These are phyloP conservation scores for Crithidia fasciculata DNA, from an alignment of 208 protist species.

Conservation along the genomic window DNA sequence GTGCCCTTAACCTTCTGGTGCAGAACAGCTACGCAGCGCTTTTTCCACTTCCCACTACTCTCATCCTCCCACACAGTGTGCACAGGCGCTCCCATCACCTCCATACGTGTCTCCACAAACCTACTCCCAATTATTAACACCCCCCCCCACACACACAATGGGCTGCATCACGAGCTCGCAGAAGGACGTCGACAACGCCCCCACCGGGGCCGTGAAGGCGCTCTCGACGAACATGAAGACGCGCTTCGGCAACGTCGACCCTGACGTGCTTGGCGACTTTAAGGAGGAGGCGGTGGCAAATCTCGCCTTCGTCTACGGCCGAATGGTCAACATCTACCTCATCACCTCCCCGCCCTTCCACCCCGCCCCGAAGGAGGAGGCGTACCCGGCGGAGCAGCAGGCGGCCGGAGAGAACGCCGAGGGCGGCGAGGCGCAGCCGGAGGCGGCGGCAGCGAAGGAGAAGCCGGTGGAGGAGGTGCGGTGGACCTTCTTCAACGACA, in stretches of 20 bases:
- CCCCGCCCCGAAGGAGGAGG: not conserved
- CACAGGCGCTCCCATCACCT: not conserved
- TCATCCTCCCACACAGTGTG: not conserved
- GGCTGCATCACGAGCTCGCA: conserved; percentile 25
- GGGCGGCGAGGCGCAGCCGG: not conserved
- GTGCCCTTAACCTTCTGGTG: too few relatives aligned
- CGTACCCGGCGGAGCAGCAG: not conserved
- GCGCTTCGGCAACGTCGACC: conserved; percentile 24
- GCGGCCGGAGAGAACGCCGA: not conserved
- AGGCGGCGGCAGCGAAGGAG: not conserved
- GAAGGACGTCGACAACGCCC: not conserved
- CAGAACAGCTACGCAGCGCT: too few relatives aligned
- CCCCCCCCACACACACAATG: not conserved
- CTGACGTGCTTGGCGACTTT: conserved; percentile 26
- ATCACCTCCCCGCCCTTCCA: conserved; percentile 28
- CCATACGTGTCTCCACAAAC: not conserved
- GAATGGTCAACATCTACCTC: conserved; percentile 28
- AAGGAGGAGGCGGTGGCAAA: conserved; percentile 26
- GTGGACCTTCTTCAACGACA: conserved; percentile 53
- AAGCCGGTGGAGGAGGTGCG: conserved; percentile 22
- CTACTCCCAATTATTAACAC: too few relatives aligned
- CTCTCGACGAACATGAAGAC: conserved; percentile 22
- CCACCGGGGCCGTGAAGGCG: conserved; percentile 14
- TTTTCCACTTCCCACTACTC: conserved; percentile 6
- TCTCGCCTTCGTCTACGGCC: conserved; percentile 26